Base-by-base conservation (phyloP, 1,139 yeast species). In the Zygosaccharomyces sapae region DNA sequence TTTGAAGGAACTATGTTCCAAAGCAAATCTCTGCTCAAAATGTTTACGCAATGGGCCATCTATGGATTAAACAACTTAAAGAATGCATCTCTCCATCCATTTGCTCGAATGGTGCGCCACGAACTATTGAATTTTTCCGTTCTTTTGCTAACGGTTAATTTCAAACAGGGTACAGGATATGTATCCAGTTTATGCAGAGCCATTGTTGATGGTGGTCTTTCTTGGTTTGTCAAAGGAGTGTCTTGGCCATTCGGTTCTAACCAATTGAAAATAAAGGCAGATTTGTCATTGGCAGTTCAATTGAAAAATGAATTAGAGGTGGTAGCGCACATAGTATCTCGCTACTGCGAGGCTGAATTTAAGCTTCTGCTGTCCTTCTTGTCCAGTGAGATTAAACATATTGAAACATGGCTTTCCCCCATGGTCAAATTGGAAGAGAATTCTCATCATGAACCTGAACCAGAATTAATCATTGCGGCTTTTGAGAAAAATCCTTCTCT, bases 231-330 rank as follows among this genome's bases (percentile, higher is more conserved):
- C 33, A 76, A 72, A 46, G 72, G 78, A 20, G 73, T 80, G 2
- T 72, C 76, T 13, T 85, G 84, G 72, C 96, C 98, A 7, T 89
- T 76, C 69, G 97, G 97, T 1, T 84, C 90, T 9, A 88, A 90
- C 63, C 73, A 78, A 40, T 69, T 87, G 55, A 81, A 82, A 61
- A 80, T 83, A 41, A 80, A 80, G 55, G 80, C 89, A 2, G 96
- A 89, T 59, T 74, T 77, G 55, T 72, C 76, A 5, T 67, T 83
- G 44, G 70, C 90, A 56, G 70, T 72, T 40, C 79, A 77, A 25
- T 74, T 83, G 13, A 79, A 81, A 5, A 53, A 57, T 5, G 55
- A 54, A 9, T 47, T 73, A 16, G 57, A 55, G 5, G 42, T 53
- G 45, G 41, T 55, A n/a, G 42, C 54, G 4, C 22, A 46, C 1